Evolutionary conservation across 2,329 filamentous ascomycete species (phyloP), one percentile per base, ranked within the genome.

Genomic region (Arthrobotrys sinensis): DNA sequence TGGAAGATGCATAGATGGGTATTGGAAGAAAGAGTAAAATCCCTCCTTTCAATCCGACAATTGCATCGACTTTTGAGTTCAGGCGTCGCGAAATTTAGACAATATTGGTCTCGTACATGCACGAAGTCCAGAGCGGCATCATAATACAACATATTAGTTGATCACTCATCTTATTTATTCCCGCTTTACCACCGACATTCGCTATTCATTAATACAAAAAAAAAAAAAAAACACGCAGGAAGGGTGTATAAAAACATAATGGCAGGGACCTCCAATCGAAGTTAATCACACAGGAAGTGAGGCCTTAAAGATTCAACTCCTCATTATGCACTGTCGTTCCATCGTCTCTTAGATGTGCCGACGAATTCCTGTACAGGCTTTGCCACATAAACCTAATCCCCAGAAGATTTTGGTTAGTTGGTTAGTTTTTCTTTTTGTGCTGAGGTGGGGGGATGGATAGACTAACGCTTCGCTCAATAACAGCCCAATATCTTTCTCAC

Each of bases 401-500:
- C 1, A 45, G 28, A 43, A 55, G 28, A 32, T 21, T 1, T 2
- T 28, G 24, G 4, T 28, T 28, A 28, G 24, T 28, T 28, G 6
- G 32, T 48, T 16, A 19, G 46, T n/a, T 19, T 11, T 52, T 6
- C 6, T 14, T 8, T 16, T 24, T 10, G 16, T 50, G 12, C 62
- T 50, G 14, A 2, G 4, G 16, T 38, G 28, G 24, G 28, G 24
- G 14, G 48, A 63, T 21, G 14, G 60, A 45, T 19, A 28, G 16
- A 76, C 76, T 57, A 66, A 82, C 2, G 96, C 96, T 86, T 99
- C 96, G 83, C 94, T 97, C 50, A 99, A 87, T 68, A 99, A 87
- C 75, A 99, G 88, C 84, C 98, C 96, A 82, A 99, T 97, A 83
- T 99, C 96, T 86, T 98, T 98, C 84, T 97, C 96, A 0, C 93